Percentiles rank a stretch among this genome's conserved stretches.
Conservation (phyloP, 1,284 basidiomycete genomes). For the Tilletia walkeri region DNA sequence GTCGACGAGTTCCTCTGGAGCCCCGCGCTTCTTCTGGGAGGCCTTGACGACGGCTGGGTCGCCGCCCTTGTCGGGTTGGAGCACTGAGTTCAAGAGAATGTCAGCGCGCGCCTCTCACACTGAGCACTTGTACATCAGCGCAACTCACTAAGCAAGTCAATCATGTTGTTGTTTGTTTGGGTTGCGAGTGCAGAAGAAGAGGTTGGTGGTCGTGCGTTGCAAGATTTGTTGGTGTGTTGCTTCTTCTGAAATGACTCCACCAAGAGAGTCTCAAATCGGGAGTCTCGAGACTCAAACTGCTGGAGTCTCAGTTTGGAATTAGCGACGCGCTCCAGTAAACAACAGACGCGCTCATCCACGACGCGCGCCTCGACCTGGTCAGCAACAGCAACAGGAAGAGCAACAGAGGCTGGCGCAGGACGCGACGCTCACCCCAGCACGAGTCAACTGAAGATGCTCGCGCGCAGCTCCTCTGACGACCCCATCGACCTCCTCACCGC, state of each 20-base stretch:
- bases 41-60: slow-evolving; percentile 89
- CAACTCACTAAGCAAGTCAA: slow-evolving; percentile 11
- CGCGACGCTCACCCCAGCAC: background rate
- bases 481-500: background rate
- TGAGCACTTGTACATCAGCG: background rate
- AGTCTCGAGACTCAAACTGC: too few relatives aligned
- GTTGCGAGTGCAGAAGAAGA: background rate
- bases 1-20: slow-evolving; percentile 85
- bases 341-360: too few relatives aligned
- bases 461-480: background rate
- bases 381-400: too few relatives aligned
- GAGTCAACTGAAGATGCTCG: background rate
- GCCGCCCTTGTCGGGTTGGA: slow-evolving; percentile 66
- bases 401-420: too few relatives aligned
- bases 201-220: background rate
- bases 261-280: too few relatives aligned
- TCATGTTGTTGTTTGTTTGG: background rate
- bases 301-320: too few relatives aligned
- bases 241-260: too few relatives aligned
- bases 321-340: too few relatives aligned
- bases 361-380: too few relatives aligned
- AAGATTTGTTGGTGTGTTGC: too few relatives aligned
- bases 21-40: slow-evolving; percentile 86
- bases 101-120: slow-evolving; percentile 14
- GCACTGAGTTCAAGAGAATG: slow-evolving; percentile 30